Conservation (phyloP, 2,329 filamentous ascomycete genomes). For the Zelopaecilomyces penicillatus region DNA sequence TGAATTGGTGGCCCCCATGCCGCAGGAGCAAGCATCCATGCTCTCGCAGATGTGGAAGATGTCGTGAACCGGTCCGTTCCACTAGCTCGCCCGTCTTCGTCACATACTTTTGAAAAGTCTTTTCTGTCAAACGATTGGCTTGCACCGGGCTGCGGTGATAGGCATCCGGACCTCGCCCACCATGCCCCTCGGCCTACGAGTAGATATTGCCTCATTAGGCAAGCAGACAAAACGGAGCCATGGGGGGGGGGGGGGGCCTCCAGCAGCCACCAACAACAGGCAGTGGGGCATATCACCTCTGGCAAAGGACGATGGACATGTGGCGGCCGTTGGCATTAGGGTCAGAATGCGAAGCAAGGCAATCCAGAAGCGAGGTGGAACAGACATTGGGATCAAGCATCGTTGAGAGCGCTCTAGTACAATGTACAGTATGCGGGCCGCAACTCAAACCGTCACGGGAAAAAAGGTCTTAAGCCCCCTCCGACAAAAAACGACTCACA, state of each 20-base stretch:
- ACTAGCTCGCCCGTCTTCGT: slow-evolving; percentile 14
- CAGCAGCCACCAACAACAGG: not conserved
- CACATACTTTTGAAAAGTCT: slow-evolving; percentile 7
- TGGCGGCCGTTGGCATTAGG: slow-evolving; percentile 9
- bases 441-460: slow-evolving; percentile 3
- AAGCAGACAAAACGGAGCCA: slow-evolving; percentile 5
- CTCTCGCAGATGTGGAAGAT: not conserved
- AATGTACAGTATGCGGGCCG: not conserved
- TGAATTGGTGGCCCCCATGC: too few relatives aligned
- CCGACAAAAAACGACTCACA: slow-evolving; percentile 2
- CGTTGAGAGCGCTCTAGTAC: slow-evolving; percentile 2
- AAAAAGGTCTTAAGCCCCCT: slow-evolving; percentile 3
- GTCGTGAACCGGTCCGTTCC: slow-evolving; percentile 20
- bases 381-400: slow-evolving; percentile 12
- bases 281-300: slow-evolving; percentile 17
- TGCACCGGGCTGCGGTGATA: not conserved
- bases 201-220: slow-evolving; percentile 8
- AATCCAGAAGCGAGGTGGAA: slow-evolving; percentile 8
- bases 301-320: slow-evolving; percentile 13
- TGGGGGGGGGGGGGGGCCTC: slow-evolving; percentile 5
- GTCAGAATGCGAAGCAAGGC: slow-evolving; percentile 13
- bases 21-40: too few relatives aligned
- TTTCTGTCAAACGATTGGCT: slow-evolving; percentile 15
- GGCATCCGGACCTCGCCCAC: not conserved
- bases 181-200: not conserved